Evolutionary conservation across 805 yeast genomes (phyloP).

Genomic region (Zygosaccharomyces kombuchaensis): DNA sequence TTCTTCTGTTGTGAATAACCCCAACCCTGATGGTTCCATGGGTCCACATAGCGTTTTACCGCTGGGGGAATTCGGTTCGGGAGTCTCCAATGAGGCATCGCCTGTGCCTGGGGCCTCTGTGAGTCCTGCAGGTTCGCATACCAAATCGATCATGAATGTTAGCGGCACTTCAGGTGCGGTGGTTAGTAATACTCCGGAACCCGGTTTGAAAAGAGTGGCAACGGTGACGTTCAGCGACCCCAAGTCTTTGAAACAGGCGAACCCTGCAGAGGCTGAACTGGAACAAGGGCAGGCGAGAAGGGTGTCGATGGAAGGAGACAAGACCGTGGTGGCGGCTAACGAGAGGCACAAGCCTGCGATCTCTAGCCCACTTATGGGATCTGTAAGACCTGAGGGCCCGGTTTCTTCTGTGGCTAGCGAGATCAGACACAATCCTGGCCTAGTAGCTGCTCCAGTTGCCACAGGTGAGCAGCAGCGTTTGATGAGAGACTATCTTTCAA

Average conservation of each 20-base stretch:
- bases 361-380: conserved; percentile 9
- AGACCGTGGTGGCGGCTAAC: neutral
- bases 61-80: neutral
- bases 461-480: conserved; percentile 9
- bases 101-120: conserved; percentile 19
- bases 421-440: neutral
- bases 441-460: neutral
- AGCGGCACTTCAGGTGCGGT: conserved; percentile 36
- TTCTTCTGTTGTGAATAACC: conserved; percentile 17
- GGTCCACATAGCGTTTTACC: conserved; percentile 11
- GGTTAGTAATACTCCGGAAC: conserved; percentile 32
- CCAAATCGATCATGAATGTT: conserved; percentile 34
- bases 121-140: conserved; percentile 25
- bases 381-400: conserved; percentile 6
- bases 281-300: conserved; percentile 10
- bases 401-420: conserved; percentile 3
- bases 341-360: conserved; percentile 9
- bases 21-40: conserved; percentile 22
- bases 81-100: conserved; percentile 10
- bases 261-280: conserved; percentile 7
- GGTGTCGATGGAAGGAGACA: conserved; percentile 13
- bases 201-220: conserved; percentile 32
- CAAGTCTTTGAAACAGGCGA: conserved; percentile 17
- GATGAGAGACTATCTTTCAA: conserved; percentile 4
- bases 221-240: conserved; percentile 32